phyloP scores from a whole-genome alignment of 257 asterid genomes.

The Nicotiana sylvestris region DNA sequence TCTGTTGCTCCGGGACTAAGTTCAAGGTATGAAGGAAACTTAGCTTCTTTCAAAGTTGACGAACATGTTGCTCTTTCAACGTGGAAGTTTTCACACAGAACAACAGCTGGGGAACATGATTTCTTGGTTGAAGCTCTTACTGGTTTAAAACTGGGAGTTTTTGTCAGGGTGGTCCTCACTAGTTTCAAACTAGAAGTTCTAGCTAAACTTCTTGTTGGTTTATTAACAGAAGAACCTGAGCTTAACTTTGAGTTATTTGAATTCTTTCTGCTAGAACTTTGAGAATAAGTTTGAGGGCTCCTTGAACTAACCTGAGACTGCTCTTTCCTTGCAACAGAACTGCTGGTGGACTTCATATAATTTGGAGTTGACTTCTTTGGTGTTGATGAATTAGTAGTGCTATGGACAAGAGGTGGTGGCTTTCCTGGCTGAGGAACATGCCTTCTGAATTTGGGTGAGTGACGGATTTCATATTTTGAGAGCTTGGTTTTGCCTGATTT shows the following conservation, averaged over 20 bases:
- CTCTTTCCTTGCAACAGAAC: slow-evolving; percentile 78
- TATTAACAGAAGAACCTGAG: slow-evolving; percentile 19
- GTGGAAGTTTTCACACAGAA: slow-evolving; percentile 32
- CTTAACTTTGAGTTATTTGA: slow-evolving; percentile 18
- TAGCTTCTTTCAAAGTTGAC: slow-evolving; percentile 65
- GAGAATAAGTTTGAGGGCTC: slow-evolving; percentile 27
- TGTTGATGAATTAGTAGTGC: slow-evolving; percentile 13
- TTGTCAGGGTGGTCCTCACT: slow-evolving; percentile 41
- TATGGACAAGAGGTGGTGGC: slow-evolving; percentile 18
- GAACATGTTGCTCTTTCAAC: slow-evolving; percentile 66
- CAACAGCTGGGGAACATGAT: slow-evolving; percentile 28
- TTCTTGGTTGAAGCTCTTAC: slow-evolving; percentile 34
- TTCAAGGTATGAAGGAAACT: slow-evolving; percentile 61
- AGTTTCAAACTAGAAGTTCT: slow-evolving; percentile 36
- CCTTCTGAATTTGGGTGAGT: slow-evolving; percentile 14
- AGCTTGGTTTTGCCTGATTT: slow-evolving; percentile 53
- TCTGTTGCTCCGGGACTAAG: slow-evolving; percentile 62
- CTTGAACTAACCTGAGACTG: slow-evolving; percentile 39
- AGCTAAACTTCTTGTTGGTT: slow-evolving; percentile 25
- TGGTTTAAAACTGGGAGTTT: slow-evolving; percentile 61
- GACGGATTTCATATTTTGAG: slow-evolving; percentile 16
- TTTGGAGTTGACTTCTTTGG: slow-evolving; percentile 42
- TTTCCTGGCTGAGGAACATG: slow-evolving; percentile 33
- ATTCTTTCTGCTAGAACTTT: slow-evolving; percentile 22
- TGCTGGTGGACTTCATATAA: slow-evolving; percentile 84